Conservation (phyloP, 1,284 basidiomycete species). For the Sporisorium scitamineum region DNA sequence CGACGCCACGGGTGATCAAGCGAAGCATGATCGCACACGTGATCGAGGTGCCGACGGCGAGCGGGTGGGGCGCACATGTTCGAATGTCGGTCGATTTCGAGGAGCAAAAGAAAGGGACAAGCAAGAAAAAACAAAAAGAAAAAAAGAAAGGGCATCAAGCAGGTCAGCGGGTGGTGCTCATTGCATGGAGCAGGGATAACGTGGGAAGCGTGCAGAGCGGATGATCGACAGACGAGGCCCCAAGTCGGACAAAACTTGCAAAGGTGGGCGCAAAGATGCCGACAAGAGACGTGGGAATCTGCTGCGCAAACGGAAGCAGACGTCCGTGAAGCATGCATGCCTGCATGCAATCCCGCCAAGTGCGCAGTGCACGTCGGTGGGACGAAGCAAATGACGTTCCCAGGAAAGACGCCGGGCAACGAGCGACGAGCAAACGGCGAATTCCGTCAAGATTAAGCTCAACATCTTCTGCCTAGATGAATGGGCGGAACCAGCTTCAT, state of each 20-base stretch:
- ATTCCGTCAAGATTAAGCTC: slow-evolving; percentile 9
- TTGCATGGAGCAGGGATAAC: neutral
- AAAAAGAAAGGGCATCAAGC: neutral
- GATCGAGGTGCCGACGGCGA: neutral
- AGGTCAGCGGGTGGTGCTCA: neutral
- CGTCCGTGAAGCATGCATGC: neutral
- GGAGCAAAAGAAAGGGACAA: neutral
- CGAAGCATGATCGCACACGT: neutral
- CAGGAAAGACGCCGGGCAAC: slow-evolving; percentile 1
- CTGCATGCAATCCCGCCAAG: neutral
- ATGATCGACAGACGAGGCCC: slow-evolving; percentile 4
- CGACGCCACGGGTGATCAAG: neutral
- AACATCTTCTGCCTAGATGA: neutral
- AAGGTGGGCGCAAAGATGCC: neutral
- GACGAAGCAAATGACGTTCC: neutral
- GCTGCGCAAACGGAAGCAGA: neutral
- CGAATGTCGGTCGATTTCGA: neutral
- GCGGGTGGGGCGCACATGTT: neutral
- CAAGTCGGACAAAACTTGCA: slow-evolving; percentile 2
- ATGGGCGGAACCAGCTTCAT: neutral
- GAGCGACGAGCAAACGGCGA: slow-evolving; percentile 4
- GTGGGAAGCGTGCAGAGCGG: slow-evolving; percentile 3
- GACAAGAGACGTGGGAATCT: slow-evolving; percentile 2
- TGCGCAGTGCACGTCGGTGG: slow-evolving; percentile 2
- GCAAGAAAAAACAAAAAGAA: neutral